A percentile compares a stretch with the other conserved stretches of the same genome.
These are phyloP conservation scores for Parastagonospora avenae DNA, from an alignment of 2,329 filamentous ascomycete genomes.

Conservation along the genomic window DNA sequence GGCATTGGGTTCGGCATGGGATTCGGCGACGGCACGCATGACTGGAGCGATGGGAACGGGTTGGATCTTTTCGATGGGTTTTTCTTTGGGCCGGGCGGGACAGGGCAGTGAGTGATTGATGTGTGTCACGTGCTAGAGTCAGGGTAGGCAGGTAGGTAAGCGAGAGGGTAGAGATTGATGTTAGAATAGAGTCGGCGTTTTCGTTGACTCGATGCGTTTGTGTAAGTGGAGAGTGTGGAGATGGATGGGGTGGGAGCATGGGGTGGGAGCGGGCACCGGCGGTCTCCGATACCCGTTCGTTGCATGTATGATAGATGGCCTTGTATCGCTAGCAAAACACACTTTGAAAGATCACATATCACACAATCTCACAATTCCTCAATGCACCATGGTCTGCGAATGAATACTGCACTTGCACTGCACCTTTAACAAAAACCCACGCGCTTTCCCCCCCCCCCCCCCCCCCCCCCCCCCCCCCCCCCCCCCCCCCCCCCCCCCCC, in stretches of 20 bases:
- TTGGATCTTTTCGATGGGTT: conserved; percentile 69
- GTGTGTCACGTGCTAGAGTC: not conserved
- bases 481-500: too few relatives aligned
- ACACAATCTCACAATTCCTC: too few relatives aligned
- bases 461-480: too few relatives aligned
- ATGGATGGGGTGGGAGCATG: not conserved
- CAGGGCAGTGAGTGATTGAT: conserved; percentile 13
- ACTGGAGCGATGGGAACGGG: conserved; percentile 55
- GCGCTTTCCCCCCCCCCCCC: too few relatives aligned
- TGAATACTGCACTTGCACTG: not conserved
- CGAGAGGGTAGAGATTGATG: conserved; percentile 4
- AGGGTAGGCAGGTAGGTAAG: not conserved
- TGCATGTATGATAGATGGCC: not conserved
- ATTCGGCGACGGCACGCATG: conserved; percentile 58
- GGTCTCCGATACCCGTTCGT: not conserved
- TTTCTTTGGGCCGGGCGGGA: conserved; percentile 35
- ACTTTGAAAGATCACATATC: too few relatives aligned
- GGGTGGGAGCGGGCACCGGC: not conserved
- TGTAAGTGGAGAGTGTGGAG: not conserved
- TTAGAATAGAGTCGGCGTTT: not conserved
- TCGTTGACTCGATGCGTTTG: not conserved
- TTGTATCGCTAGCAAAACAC: too few relatives aligned
- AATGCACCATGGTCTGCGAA: too few relatives aligned
- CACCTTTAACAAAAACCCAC: too few relatives aligned
- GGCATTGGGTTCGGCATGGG: conserved; percentile 63